Evolutionary conservation across 2,329 filamentous ascomycete species (phyloP).

Genomic region (Colletotrichum noveboracense): DNA sequence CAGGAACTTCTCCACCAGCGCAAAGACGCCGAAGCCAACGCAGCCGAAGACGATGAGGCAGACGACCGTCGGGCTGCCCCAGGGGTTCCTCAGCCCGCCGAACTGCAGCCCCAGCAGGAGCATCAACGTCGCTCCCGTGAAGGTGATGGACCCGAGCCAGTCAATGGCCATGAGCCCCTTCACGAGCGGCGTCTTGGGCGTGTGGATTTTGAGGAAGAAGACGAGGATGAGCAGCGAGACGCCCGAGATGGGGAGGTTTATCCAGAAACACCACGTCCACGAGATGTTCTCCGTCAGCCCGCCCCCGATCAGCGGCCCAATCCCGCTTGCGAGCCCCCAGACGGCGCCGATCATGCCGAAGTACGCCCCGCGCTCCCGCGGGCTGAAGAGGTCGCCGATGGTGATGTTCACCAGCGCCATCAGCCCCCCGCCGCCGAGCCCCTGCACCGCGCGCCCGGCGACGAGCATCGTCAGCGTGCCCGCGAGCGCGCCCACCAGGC

Average conservation of each 20-base stretch:
- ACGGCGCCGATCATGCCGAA: conserved; percentile 58
- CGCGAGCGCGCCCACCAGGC: conserved; percentile 57
- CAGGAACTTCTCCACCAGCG: conserved; percentile 74
- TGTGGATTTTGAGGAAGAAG: conserved; percentile 72
- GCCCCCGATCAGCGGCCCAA: conserved; percentile 73
- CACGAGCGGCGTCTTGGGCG: conserved; percentile 61
- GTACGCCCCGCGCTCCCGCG: conserved; percentile 55
- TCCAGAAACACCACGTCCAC: conserved; percentile 76
- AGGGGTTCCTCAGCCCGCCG: conserved; percentile 77
- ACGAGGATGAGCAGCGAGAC: conserved; percentile 54
- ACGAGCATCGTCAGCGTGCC: conserved; percentile 7
- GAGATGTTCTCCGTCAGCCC: conserved; percentile 66
- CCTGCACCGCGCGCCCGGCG: conserved; percentile 47
- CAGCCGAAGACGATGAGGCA: conserved; percentile 79
- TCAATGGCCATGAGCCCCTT: conserved; percentile 69
- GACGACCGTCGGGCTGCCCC: conserved; percentile 76
- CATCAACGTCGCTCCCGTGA: conserved; percentile 84
- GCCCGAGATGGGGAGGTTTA: conserved; percentile 61
- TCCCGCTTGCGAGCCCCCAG: conserved; percentile 69
- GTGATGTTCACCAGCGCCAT: conserved; percentile 66
- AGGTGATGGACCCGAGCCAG: conserved; percentile 59
- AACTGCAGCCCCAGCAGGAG: conserved; percentile 86
- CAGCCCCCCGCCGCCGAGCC: conserved; percentile 61
- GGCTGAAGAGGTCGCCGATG: conserved; percentile 60
- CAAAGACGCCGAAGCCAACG: conserved; percentile 68